A percentile compares a stretch with the other conserved stretches of the same genome.
Evolutionary conservation across 352 stramenopile genomes (phyloP).

Genomic region (Phytophthora sp.): DNA sequence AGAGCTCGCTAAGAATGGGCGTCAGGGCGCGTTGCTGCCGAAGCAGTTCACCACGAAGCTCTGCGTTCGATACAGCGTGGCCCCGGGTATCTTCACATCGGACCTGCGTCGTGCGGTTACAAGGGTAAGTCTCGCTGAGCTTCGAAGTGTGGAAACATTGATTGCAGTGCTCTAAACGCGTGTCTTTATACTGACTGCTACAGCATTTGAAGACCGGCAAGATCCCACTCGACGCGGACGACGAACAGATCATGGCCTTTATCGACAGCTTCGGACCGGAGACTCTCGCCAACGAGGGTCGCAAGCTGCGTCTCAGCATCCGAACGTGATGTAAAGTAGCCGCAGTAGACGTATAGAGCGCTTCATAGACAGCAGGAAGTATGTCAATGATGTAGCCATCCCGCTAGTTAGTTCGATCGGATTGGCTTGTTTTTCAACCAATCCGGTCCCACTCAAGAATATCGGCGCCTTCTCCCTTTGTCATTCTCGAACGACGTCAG

Average conservation of each 20-base stretch:
- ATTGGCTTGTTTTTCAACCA: conserved; percentile 20
- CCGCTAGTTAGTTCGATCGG: background rate
- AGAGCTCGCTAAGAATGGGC: conserved; percentile 42
- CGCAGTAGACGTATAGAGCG: background rate
- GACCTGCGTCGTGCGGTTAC: conserved; percentile 70
- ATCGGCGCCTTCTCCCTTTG: too few relatives aligned
- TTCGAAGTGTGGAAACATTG: background rate
- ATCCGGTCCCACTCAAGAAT: too few relatives aligned
- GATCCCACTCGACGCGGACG: conserved; percentile 56
- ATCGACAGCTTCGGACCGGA: conserved; percentile 59
- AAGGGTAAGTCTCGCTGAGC: conserved; percentile 42
- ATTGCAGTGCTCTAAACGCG: conserved; percentile 13
- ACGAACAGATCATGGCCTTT: conserved; percentile 68
- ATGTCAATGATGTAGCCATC: conserved; percentile 29
- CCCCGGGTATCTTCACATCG: conserved; percentile 76
- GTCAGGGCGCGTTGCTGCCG: conserved; percentile 59
- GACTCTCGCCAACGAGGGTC: conserved; percentile 63
- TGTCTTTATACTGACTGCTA: conserved; percentile 11
- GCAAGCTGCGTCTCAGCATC: conserved; percentile 66
- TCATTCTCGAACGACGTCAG: conserved; percentile 22
- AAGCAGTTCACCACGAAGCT: conserved; percentile 84
- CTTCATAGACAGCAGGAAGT: conserved; percentile 11
- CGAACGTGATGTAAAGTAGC: conserved; percentile 34
- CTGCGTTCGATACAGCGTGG: conserved; percentile 71
- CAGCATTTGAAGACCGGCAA: conserved; percentile 70